A percentile compares a stretch with the other conserved stretches of the same genome.
phyloP scores from a whole-genome alignment of 805 yeast genomes.

The Candida michaelii region DNA sequence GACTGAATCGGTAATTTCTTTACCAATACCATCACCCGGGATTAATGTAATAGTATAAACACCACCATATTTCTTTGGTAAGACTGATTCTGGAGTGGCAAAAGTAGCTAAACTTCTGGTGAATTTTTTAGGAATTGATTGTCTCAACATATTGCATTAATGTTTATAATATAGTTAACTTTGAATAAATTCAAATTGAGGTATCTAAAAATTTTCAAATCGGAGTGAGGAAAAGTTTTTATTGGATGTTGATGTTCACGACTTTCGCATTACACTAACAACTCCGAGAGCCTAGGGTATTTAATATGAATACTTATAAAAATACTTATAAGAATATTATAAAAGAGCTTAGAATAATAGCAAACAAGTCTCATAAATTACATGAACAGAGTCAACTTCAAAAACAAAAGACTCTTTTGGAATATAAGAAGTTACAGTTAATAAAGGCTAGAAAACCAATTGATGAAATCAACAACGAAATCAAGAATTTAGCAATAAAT shows the following conservation, averaged over 20 bases:
- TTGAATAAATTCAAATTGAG: conserved; percentile 5
- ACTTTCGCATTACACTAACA: not conserved
- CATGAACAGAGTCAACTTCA: conserved; percentile 42
- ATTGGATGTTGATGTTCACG: conserved; percentile 7
- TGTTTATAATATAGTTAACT: conserved; percentile 24
- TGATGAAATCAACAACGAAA: conserved; percentile 31
- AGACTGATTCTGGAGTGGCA: conserved; percentile 58
- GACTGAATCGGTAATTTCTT: conserved; percentile 92
- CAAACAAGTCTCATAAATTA: conserved; percentile 33
- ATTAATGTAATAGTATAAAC: conserved; percentile 90
- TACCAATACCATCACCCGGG: conserved; percentile 99
- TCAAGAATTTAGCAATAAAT: conserved; percentile 20
- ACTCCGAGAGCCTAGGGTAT: not conserved
- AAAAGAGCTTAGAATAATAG: conserved; percentile 40
- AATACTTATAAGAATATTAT: conserved; percentile 23
- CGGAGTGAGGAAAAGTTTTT: conserved; percentile 8
- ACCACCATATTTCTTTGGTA: conserved; percentile 94
- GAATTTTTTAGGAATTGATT: conserved; percentile 13
- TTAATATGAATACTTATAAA: conserved; percentile 15
- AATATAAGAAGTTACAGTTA: conserved; percentile 49
- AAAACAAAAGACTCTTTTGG: conserved; percentile 46
- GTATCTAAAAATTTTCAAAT: conserved; percentile 8
- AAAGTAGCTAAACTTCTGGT: conserved; percentile 53
- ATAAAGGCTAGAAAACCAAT: conserved; percentile 36
- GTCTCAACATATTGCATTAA: conserved; percentile 5